Evolutionary conservation across 2,329 filamentous ascomycete genomes (phyloP).

Genomic region (Alternaria tenuissima): DNA sequence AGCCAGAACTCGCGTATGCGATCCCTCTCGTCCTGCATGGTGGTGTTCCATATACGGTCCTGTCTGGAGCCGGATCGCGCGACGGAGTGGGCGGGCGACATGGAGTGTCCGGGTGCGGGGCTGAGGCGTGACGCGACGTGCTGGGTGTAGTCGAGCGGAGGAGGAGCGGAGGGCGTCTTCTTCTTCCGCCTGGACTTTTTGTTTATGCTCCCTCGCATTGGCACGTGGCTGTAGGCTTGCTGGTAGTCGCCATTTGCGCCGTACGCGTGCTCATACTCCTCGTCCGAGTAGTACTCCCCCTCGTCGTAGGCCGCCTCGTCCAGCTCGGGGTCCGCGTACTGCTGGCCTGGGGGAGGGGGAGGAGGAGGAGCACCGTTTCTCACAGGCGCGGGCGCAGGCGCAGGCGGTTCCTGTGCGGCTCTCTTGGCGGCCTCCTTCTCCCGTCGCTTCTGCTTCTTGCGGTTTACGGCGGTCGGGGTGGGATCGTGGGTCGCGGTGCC

Average conservation of each 20-base stretch:
- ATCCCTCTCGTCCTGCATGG: constrained; percentile 90
- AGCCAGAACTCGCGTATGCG: constrained; percentile 99
- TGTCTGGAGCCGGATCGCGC: constrained; percentile 61
- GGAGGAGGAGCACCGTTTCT: constrained; percentile 36
- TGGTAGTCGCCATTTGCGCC: constrained; percentile 44
- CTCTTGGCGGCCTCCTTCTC: constrained; percentile 79
- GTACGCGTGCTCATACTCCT: constrained; percentile 47
- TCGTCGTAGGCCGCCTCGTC: constrained; percentile 52
- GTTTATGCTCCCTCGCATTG: constrained; percentile 26
- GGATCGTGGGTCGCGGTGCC: constrained; percentile 49
- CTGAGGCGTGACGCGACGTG: constrained; percentile 44
- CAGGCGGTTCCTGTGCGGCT: constrained; percentile 48
- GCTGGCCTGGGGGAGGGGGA: constrained; percentile 21
- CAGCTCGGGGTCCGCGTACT: constrained; percentile 55
- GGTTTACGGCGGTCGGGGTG: constrained; percentile 70
- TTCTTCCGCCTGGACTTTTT: constrained; percentile 75
- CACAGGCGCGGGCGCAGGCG: constrained; percentile 27
- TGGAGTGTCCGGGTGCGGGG: constrained; percentile 50
- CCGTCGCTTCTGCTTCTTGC: constrained; percentile 94
- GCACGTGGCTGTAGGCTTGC: constrained; percentile 34
- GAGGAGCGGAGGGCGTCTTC: constrained; percentile 55
- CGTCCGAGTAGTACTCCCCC: constrained; percentile 54
- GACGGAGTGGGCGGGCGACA: constrained; percentile 53
- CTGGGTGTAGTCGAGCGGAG: constrained; percentile 42
- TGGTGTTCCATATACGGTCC: constrained; percentile 97